phyloP scores from a whole-genome alignment of 352 stramenopile genomes.

The Blastocystis hominis region DNA sequence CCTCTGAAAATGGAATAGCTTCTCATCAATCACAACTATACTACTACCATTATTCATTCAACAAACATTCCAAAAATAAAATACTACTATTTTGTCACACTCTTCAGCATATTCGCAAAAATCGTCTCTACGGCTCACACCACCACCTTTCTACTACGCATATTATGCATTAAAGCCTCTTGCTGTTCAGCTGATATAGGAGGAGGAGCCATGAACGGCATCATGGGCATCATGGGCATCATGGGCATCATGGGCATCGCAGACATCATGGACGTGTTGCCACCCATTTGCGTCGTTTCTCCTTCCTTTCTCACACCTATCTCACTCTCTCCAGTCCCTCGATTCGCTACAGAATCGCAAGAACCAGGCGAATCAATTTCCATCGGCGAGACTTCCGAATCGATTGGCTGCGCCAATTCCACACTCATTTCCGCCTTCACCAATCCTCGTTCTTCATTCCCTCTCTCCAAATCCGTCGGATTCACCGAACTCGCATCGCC shows the following conservation, averaged over 20 bases:
- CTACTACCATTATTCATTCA: no score
- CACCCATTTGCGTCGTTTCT: background rate
- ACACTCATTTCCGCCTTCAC: no score
- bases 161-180: conserved; percentile 9
- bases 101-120: background rate
- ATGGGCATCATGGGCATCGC: background rate
- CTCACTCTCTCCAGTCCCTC: background rate
- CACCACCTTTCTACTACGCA: background rate
- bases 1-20: no score
- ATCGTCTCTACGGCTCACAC: background rate
- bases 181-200: background rate
- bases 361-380: background rate
- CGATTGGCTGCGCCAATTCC: background rate
- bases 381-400: background rate
- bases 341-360: background rate
- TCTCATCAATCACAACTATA: no score
- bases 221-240: background rate
- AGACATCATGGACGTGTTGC: background rate
- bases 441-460: background rate
- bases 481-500: background rate
- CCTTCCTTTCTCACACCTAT: background rate
- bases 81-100: background rate
- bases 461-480: background rate
- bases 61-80: background rate
- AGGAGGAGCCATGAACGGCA: background rate